phyloP scores from a whole-genome alignment of 2,329 filamentous ascomycete species.

The Rutstroemia sp. region DNA sequence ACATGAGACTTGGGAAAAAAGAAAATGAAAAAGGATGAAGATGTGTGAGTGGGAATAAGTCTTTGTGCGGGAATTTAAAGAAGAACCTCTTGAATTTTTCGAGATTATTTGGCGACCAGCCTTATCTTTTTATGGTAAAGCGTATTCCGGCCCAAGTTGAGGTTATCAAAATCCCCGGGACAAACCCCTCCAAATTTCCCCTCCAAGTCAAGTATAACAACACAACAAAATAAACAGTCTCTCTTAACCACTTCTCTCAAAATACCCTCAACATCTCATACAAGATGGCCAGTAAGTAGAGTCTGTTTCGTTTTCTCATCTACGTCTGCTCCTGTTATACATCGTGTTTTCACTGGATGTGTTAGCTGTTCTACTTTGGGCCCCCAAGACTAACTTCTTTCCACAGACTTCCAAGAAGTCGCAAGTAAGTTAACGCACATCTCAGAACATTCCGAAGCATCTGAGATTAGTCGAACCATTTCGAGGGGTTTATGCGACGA shows the following conservation, averaged over 20 bases:
- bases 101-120: background rate
- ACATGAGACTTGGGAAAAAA: background rate
- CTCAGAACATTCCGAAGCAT: background rate
- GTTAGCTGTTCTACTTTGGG: too few species aligned
- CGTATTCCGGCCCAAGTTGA: background rate
- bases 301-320: background rate
- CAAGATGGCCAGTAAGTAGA: conserved; percentile 29
- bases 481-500: background rate
- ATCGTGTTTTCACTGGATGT: too few species aligned
- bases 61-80: background rate
- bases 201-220: conserved; percentile 3
- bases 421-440: conserved; percentile 32
- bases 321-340: too few species aligned
- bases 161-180: conserved; percentile 5
- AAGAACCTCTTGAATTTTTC: background rate
- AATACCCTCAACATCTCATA: background rate
- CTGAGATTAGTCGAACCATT: background rate
- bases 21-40: background rate
- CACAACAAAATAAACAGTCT: conserved; percentile 2
- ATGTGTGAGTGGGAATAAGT: background rate
- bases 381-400: conserved; percentile 16
- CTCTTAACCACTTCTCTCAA: background rate
- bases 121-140: background rate
- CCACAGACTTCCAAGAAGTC: conserved; percentile 33
- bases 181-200: conserved; percentile 10